Evolutionary conservation across 345 rosid species (phyloP), one percentile per base, ranked within the genome.

Genomic region (Sonneratia caseolaris): DNA sequence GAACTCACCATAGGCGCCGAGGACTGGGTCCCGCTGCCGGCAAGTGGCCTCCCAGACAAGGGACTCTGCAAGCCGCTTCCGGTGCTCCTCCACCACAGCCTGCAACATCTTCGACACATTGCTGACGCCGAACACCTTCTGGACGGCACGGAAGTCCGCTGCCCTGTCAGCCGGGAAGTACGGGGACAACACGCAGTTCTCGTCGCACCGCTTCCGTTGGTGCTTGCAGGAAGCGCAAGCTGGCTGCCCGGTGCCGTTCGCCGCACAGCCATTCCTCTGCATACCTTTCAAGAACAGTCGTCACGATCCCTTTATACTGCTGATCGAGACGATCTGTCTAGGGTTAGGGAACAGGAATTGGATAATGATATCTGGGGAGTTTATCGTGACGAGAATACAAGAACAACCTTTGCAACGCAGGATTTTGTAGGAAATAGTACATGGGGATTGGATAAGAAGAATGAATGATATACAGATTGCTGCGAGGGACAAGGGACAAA

Each of bases 201-300:
- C 81, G 0, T 69, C 81, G 51, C 94, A 89, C 68, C 75, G 85
- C 73, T 83, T 87, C 77, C 91, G 74, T 5, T 84, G 87, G 43
- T 87, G 89, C 79, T 89, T 89, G 84, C 94, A 87, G 6, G 94
- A 78, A 14, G 94, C 91, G 37, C 94, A 89, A 0, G 88, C 88
- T 1, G 78, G 74, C 37, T 84, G 91, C 22, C 69, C 69, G 7
- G 70, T 14, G 7, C 37, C 70, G 1, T 35, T 32, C 0, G 66
- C 38, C 38, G 32, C 66, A 27, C 66, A 35, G 38, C 66, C 66
- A 35, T 62, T 62, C 66, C 35, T n/a, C 32, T 57, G 64, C 64
- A 53, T 53, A 21, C 22, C 59, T 47, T 13, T 47, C 15, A 47
- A 0, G 14, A n/a, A n/a, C 7, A 18, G n/a, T 3, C 32, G n/a